Base-by-base conservation (phyloP, 2,329 filamentous ascomycete genomes). In the Epichloe festucae region DNA sequence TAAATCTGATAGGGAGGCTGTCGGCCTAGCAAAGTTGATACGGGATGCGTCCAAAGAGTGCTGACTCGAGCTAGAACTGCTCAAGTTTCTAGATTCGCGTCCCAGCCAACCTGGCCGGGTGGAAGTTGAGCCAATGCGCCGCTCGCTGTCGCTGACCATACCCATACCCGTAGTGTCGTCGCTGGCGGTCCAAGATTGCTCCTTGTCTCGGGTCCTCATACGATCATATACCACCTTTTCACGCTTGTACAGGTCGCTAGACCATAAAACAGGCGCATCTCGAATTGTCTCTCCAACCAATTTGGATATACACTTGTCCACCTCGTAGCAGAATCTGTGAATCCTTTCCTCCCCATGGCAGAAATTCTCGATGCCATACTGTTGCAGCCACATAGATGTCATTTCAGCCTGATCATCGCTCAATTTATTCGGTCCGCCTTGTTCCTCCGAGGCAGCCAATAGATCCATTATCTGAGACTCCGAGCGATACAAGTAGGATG, bases 331-430 rank as follows among this genome's bases (percentile, higher is more conserved):
- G 66, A 98, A 93, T 11, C 90, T 82, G 64, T 97, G 93, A 38
- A 98, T 91, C 48, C 93, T 76, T 68, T 98, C 93, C 65, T 98
- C 93, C 5, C 91, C 93, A 58, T 83, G 85, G 68, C 93, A 98
- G 58, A 97, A 91, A 62, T 95, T 95, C 64, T 94, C 89, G 35
- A 97, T 84, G 14, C 82, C 82, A 56, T 84, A 85, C 58, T 86
- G 81, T 47, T 85, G 81, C 50, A 97, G 74, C 89, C 91, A 98
- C 52, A 82, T 80, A 19, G 78, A 73, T 0, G 89, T 95, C 57
- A 89, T 82, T 49, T 94, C 88, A 0, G 90, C 84, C 65, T 97
- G 93, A 51, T 95, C 89, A 63, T 97, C 91, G n/a, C 88, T 90
- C 12, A 98, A 76, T 66, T 98, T 98, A 66, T 94, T 95, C 0